Evolutionary conservation across 1,284 basidiomycete genomes (phyloP).

Genomic region (Cryptococcus floricola): DNA sequence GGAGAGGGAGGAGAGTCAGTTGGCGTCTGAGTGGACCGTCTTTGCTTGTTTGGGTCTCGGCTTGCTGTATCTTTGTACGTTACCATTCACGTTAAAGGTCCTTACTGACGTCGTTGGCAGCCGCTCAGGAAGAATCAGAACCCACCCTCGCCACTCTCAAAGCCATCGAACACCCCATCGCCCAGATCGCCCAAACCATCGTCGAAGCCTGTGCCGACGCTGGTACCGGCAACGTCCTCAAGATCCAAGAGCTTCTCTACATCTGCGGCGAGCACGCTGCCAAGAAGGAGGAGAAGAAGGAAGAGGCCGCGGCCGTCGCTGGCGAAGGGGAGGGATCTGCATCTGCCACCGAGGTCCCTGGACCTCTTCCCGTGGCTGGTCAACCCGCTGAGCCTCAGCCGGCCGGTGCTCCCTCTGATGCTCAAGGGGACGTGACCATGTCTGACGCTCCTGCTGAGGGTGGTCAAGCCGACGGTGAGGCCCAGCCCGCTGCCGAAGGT

Average conservation of each 20-base stretch:
- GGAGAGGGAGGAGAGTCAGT: conserved; percentile 66
- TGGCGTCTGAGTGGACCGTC: conserved; percentile 89
- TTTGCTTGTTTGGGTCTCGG: conserved; percentile 89
- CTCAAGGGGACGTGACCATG: conserved; percentile 32
- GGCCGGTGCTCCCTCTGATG: conserved; percentile 12
- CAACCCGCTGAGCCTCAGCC: conserved; percentile 6
- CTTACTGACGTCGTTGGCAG: conserved; percentile 50
- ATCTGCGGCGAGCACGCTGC: conserved; percentile 88
- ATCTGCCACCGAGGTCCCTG: conserved; percentile 21
- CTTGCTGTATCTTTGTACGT: conserved; percentile 80
- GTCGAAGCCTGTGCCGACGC: conserved; percentile 94
- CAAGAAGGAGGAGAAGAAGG: conserved; percentile 43
- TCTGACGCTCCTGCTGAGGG: conserved; percentile 9
- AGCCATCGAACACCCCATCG: conserved; percentile 88
- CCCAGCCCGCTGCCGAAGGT: conserved; percentile 13
- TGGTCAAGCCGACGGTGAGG: conserved; percentile 6
- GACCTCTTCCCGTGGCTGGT: conserved; percentile 14
- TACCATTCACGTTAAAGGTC: not conserved
- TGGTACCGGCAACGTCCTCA: conserved; percentile 92
- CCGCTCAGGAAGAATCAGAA: conserved; percentile 85
- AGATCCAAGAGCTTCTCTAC: conserved; percentile 89
- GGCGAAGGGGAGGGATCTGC: conserved; percentile 26
- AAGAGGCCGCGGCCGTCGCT: conserved; percentile 26
- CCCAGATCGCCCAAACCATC: conserved; percentile 84
- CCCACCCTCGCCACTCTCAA: conserved; percentile 93